These are phyloP conservation scores for Podospora comata DNA, from an alignment of 495 filamentous ascomycete species.

Conservation along the genomic window DNA sequence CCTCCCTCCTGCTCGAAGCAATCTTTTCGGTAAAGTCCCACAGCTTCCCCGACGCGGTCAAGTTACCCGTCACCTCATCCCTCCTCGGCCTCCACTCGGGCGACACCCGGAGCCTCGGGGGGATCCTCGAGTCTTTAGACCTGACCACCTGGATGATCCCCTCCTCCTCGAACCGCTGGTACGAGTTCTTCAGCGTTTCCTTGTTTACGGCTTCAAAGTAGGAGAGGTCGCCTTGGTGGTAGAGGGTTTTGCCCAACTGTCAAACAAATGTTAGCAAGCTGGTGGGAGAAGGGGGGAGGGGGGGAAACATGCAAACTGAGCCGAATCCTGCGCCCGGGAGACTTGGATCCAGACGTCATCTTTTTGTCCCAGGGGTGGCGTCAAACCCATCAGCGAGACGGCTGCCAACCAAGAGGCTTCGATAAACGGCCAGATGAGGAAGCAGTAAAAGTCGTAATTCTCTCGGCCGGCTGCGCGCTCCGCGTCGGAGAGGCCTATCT, in stretches of 20 bases:
- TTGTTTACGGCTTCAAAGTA: conserved; percentile 99
- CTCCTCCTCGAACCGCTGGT: conserved; percentile 82
- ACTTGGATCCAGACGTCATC: conserved; percentile 73
- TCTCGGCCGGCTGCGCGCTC: conserved; percentile 79
- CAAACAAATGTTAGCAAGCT: conserved; percentile 16
- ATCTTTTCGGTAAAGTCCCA: conserved; percentile 93
- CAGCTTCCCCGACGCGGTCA: conserved; percentile 67
- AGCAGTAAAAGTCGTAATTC: conserved; percentile 98
- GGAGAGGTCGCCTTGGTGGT: conserved; percentile 92
- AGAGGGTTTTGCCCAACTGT: conserved; percentile 91
- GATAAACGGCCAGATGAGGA: conserved; percentile 96
- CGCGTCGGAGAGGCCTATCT: conserved; percentile 66
- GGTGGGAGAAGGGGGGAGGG: not conserved
- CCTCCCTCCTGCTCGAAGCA: conserved; percentile 75
- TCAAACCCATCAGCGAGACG: conserved; percentile 79
- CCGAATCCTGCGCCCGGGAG: conserved; percentile 73
- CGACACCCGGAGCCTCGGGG: conserved; percentile 62
- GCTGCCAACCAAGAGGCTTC: conserved; percentile 89
- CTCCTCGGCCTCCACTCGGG: conserved; percentile 75
- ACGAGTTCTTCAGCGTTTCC: conserved; percentile 90
- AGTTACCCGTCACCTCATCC: conserved; percentile 55
- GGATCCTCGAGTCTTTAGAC: conserved; percentile 55
- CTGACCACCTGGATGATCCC: conserved; percentile 75
- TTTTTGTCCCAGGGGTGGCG: conserved; percentile 60
- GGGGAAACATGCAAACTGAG: conserved; percentile 64